These are phyloP conservation scores for Sporisorium exsertum DNA, from an alignment of 1,284 basidiomycete genomes.

Conservation along the genomic window DNA sequence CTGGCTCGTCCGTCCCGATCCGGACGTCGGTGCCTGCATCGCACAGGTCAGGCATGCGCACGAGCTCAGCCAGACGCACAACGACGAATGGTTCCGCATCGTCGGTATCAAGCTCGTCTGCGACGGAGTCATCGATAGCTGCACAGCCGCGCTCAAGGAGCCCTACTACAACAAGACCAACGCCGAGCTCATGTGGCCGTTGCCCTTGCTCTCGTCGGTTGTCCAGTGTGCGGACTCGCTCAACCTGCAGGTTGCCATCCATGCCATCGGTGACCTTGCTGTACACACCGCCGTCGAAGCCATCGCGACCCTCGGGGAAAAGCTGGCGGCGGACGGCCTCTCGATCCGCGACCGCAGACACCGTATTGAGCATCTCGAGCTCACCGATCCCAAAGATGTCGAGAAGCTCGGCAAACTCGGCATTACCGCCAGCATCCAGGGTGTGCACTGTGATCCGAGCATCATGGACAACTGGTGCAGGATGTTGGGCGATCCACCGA, in stretches of 20 bases:
- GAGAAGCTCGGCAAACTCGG: slow-evolving; percentile 44
- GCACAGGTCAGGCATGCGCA: slow-evolving; percentile 37
- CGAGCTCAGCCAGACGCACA: slow-evolving; percentile 31
- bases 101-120: slow-evolving; percentile 51
- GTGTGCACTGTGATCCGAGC: slow-evolving; percentile 48
- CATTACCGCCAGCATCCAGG: slow-evolving; percentile 50
- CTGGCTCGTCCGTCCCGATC: slow-evolving; percentile 40
- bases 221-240: slow-evolving; percentile 40
- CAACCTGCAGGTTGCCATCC: slow-evolving; percentile 44
- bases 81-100: slow-evolving; percentile 46
- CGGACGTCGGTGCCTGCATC: slow-evolving; percentile 19
- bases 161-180: slow-evolving; percentile 50
- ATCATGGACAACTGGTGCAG: slow-evolving; percentile 48
- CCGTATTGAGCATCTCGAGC: slow-evolving; percentile 53
- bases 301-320: slow-evolving; percentile 29
- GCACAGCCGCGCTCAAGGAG: slow-evolving; percentile 45
- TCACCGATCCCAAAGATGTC: slow-evolving; percentile 44
- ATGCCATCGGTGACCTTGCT: slow-evolving; percentile 50
- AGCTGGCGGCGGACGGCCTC: slow-evolving; percentile 11
- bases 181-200: slow-evolving; percentile 45
- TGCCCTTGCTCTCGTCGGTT: slow-evolving; percentile 20
- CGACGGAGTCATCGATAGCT: slow-evolving; percentile 52
- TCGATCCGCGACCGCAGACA: slow-evolving; percentile 45
- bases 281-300: slow-evolving; percentile 51
- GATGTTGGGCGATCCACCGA: slow-evolving; percentile 34